Conservation (phyloP, 495 filamentous ascomycete species). For the Tuber melanosporum region DNA sequence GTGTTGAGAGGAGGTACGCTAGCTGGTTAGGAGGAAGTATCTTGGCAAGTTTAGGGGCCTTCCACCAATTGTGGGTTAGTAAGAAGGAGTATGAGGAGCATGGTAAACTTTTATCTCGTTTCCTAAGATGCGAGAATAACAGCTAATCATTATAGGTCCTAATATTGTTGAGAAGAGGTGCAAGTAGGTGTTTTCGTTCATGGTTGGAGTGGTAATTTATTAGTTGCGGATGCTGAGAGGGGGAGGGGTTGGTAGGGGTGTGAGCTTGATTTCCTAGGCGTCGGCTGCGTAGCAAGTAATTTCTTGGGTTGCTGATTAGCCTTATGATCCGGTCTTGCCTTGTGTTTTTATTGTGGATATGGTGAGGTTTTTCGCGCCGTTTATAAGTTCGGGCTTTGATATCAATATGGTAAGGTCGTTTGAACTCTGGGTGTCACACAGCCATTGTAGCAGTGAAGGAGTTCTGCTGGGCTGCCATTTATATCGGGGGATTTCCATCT, state of each 20-base stretch:
- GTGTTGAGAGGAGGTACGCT: constrained; percentile 78
- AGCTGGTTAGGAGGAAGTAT: constrained; percentile 97
- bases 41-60: constrained; percentile 90
- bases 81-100: constrained; percentile 77
- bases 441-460: background rate
- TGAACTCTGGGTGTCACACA: background rate
- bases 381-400: background rate
- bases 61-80: constrained; percentile 98
- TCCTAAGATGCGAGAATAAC: background rate
- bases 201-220: background rate
- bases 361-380: background rate
- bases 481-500: background rate
- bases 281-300: background rate
- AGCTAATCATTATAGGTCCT: constrained; percentile 18
- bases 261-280: background rate
- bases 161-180: constrained; percentile 72
- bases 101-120: constrained; percentile 42
- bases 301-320: background rate
- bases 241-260: background rate
- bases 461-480: background rate
- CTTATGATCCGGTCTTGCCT: background rate
- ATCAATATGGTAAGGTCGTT: background rate
- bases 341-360: background rate
- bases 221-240: background rate
- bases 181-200: constrained; percentile 48